Evolutionary conservation across 352 stramenopile species (phyloP).

Genomic region (Vaucheria bursata): DNA sequence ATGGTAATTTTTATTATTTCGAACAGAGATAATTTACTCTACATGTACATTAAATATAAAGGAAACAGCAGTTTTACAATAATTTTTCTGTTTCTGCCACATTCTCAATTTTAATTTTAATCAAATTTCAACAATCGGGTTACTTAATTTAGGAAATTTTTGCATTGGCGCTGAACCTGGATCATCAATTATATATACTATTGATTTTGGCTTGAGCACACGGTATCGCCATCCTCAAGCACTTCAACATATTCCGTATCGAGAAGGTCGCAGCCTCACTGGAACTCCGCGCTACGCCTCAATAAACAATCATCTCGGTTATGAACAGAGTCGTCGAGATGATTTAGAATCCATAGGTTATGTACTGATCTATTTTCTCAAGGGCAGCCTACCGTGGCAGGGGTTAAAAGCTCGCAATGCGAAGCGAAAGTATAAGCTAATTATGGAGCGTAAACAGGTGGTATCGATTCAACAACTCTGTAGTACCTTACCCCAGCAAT

Average conservation of each 20-base stretch:
- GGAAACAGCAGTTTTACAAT: not conserved
- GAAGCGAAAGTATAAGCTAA: conserved; percentile 76
- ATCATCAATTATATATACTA: conserved; percentile 69
- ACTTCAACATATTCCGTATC: conserved; percentile 80
- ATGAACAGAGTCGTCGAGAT: conserved; percentile 90
- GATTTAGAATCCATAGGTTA: conserved; percentile 91
- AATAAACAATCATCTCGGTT: conserved; percentile 95
- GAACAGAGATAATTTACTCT: too few species aligned
- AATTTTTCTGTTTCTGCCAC: not conserved
- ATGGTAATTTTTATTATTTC: too few species aligned
- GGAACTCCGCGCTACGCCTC: conserved; percentile 75
- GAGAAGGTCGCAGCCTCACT: conserved; percentile 55
- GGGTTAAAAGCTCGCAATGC: conserved; percentile 81
- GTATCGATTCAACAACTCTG: conserved; percentile 79
- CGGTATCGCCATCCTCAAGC: conserved; percentile 74
- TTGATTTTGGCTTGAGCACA: conserved; percentile 82
- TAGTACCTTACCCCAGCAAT: conserved; percentile 64
- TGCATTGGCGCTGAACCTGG: conserved; percentile 69
- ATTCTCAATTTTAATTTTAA: not conserved
- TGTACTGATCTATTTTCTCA: conserved; percentile 83
- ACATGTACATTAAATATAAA: too few species aligned
- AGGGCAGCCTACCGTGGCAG: conserved; percentile 90
- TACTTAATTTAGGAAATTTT: too few species aligned
- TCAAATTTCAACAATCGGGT: conserved; percentile 40
- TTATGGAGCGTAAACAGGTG: conserved; percentile 98